These are phyloP conservation scores for Epicoccum sorghinum DNA, from an alignment of 2,329 filamentous ascomycete genomes.

Conservation along the genomic window DNA sequence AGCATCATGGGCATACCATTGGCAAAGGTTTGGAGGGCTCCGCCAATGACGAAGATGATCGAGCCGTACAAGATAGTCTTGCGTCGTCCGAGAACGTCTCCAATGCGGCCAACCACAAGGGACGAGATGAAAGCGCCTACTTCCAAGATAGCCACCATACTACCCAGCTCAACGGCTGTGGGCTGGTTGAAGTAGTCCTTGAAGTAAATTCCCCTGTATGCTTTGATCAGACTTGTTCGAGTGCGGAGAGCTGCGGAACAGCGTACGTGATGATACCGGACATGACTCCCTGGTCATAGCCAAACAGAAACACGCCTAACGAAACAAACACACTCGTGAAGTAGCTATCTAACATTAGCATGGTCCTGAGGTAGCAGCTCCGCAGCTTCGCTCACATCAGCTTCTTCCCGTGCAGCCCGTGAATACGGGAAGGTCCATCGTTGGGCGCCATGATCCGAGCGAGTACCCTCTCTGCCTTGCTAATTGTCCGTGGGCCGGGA, in stretches of 20 bases:
- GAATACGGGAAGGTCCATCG: conserved; percentile 72
- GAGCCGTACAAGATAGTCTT: conserved; percentile 94
- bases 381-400: conserved; percentile 69
- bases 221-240: conserved; percentile 35
- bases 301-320: conserved; percentile 85
- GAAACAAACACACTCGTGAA: conserved; percentile 94
- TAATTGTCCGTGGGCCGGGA: conserved; percentile 67
- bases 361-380: neutral
- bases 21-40: conserved; percentile 81
- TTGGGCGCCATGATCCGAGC: conserved; percentile 84
- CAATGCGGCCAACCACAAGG: conserved; percentile 81
- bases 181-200: conserved; percentile 92
- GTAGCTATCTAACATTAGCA: conserved; percentile 66
- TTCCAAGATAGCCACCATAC: conserved; percentile 97
- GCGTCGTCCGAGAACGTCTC: conserved; percentile 87
- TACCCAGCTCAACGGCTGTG: conserved; percentile 84
- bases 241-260: conserved; percentile 23
- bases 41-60: conserved; percentile 82
- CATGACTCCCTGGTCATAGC: conserved; percentile 91
- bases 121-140: conserved; percentile 92
- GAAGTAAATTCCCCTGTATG: conserved; percentile 78
- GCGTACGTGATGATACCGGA: conserved; percentile 74
- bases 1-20: conserved; percentile 88
- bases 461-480: conserved; percentile 71
- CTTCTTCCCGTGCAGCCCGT: conserved; percentile 94